Percentiles rank a stretch among this genome's conserved stretches.
phyloP scores from a whole-genome alignment of 2,329 filamentous ascomycete species.

The Graphilbum ipis-grandicollis region DNA sequence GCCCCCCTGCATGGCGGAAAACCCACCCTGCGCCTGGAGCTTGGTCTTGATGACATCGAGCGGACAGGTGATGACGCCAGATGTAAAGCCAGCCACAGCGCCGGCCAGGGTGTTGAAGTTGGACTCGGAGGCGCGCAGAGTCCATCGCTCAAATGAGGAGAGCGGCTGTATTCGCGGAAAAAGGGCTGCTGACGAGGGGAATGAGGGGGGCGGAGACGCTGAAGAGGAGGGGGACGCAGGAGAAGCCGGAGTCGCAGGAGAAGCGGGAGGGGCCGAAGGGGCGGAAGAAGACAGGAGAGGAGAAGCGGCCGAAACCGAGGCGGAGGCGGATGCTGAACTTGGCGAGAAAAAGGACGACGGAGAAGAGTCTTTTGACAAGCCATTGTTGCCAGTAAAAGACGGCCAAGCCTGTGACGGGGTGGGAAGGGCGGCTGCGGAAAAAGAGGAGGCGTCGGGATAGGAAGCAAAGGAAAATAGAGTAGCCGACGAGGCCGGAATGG shows the following conservation, averaged over 20 bases:
- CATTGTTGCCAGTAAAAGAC: too few relatives aligned
- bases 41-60: slow-evolving; percentile 99
- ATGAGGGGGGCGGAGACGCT: background rate
- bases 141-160: slow-evolving; percentile 25
- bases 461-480: background rate
- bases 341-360: too few relatives aligned
- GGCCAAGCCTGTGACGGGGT: too few relatives aligned
- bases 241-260: too few relatives aligned
- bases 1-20: slow-evolving; percentile 34
- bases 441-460: background rate
- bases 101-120: slow-evolving; percentile 74
- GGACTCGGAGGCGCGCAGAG: slow-evolving; percentile 35
- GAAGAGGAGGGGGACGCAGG: too few relatives aligned
- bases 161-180: background rate
- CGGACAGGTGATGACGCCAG: slow-evolving; percentile 86
- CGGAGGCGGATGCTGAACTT: too few relatives aligned
- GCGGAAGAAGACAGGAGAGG: background rate
- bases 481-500: background rate
- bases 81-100: slow-evolving; percentile 78
- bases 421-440: too few relatives aligned
- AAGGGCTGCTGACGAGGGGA: background rate
- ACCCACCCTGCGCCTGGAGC: slow-evolving; percentile 84
- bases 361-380: too few relatives aligned
- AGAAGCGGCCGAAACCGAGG: background rate
- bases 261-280: background rate